A percentile compares a stretch with the other conserved stretches of the same genome.
These are phyloP conservation scores for Haplosporangium gracile DNA, from an alignment of 192 early-diverging fungal genomes.

Conservation along the genomic window DNA sequence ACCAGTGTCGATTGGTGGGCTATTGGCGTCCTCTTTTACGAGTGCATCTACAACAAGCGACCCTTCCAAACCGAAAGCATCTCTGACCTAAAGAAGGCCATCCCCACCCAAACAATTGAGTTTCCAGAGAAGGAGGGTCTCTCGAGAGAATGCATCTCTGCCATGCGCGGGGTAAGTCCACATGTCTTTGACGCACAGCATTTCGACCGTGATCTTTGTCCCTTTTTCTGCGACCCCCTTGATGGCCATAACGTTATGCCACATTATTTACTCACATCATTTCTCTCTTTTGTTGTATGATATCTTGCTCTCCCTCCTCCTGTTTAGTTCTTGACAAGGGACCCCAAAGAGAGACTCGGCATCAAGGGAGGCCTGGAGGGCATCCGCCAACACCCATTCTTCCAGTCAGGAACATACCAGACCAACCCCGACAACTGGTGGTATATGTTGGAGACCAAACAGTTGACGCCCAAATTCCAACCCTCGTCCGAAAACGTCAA, in stretches of 20 bases:
- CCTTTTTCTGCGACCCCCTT: background rate
- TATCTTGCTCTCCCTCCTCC: slow-evolving; percentile 2
- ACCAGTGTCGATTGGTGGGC: slow-evolving; percentile 96
- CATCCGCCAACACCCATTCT: slow-evolving; percentile 65
- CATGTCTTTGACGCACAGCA: background rate
- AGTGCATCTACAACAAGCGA: slow-evolving; percentile 80
- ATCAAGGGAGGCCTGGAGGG: slow-evolving; percentile 59
- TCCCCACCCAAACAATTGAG: slow-evolving; percentile 74
- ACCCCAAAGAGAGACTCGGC: slow-evolving; percentile 65
- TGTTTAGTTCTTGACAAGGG: slow-evolving; percentile 67
- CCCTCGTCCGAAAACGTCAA: slow-evolving; percentile 68
- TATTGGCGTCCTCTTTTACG: slow-evolving; percentile 91
- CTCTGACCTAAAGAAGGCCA: slow-evolving; percentile 72
- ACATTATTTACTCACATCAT: background rate
- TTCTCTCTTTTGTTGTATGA: background rate
- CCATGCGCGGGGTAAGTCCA: slow-evolving; percentile 72
- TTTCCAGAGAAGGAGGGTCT: slow-evolving; percentile 70
- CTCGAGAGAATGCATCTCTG: slow-evolving; percentile 77
- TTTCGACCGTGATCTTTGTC: background rate
- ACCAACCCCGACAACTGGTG: slow-evolving; percentile 54
- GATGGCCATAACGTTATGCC: background rate
- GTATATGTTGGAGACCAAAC: slow-evolving; percentile 60
- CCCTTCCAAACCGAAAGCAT: slow-evolving; percentile 77
- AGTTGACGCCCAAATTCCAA: slow-evolving; percentile 57
- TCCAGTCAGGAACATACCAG: slow-evolving; percentile 56